Percentiles rank a stretch among this genome's conserved stretches.
These are phyloP conservation scores for Scenedesmus sp. DNA, from an alignment of 163 green algal species.

Conservation along the genomic window DNA sequence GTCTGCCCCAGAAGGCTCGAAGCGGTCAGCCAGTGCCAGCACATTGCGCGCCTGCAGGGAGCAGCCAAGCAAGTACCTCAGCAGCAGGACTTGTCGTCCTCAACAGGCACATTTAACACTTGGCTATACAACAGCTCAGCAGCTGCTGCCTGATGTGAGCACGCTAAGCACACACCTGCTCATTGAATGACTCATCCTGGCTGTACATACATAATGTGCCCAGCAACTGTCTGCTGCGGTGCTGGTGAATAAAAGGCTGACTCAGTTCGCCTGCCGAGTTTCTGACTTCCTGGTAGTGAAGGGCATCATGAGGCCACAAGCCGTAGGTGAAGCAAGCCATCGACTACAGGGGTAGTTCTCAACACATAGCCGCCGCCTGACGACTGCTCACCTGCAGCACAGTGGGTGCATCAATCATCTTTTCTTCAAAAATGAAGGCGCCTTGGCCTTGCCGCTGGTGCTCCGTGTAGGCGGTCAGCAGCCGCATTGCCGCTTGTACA, in stretches of 20 bases:
- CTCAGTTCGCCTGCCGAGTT: no score
- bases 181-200: no score
- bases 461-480: constrained; percentile 36
- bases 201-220: no score
- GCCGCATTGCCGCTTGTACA: constrained; percentile 13
- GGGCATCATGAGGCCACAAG: no score
- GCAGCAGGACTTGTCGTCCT: no score
- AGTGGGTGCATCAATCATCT: constrained; percentile 56
- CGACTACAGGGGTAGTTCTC: background rate
- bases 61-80: constrained; percentile 1
- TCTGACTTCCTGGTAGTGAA: no score
- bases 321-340: no score
- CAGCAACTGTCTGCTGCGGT: no score
- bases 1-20: background rate
- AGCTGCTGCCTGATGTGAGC: no score
- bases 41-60: constrained; percentile 54
- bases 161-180: no score
- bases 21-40: constrained; percentile 36
- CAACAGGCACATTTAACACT: no score
- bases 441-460: constrained; percentile 44
- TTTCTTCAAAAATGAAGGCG: constrained; percentile 52
- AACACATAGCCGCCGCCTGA: background rate
- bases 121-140: background rate
- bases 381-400: constrained; percentile 41
- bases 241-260: no score